Base-by-base conservation (phyloP, 176 grass and related monocot genomes). In the Lolium rigidum region DNA sequence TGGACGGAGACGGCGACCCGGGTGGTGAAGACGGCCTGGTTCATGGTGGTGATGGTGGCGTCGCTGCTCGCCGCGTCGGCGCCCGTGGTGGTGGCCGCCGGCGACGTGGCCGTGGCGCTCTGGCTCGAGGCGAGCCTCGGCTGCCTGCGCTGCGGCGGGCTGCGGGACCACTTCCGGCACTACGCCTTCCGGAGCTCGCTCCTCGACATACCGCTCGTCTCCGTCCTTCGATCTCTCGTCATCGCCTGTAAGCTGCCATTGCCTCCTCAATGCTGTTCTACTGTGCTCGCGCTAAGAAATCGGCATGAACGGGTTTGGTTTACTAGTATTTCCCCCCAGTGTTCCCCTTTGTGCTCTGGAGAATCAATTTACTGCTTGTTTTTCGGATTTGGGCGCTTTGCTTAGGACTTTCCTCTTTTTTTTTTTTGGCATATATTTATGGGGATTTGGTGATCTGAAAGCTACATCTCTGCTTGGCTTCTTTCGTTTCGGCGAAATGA, bases 201-300 rank as follows among this genome's bases (percentile, higher is more conserved):
- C 48, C 82, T 92, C 31, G 96, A 98, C 82, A 92, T 95, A 79
- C 93, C 93, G 39, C 83, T 98, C n/a, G 86, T 98, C 86, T 98
- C 93, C 37, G 56, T 95, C 56, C 12, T 91, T 18, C 89, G 96
- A 70, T 95, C 93, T 70, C n/a, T 98, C 57, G 46, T 85, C 68
- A 90, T 94, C 69, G 94, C 93, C 43, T 94, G 93, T 98, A 89
- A 94, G 90, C 82, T 64, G 62, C 52, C 35, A 74, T 70, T 82
- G 20, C 43, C 7, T 61, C 26, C 31, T 35, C 31, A 35, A 35
- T 35, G 31, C 31, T 35, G 31, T 61, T 85, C 52, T 38, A 41
- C 2, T 69, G 58, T 35, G 31, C 31, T 35, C 37, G n/a, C 8
- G 31, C 55, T 58, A 48, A 10, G 16, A 10, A 84, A 20, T 56